Evolutionary conservation across 1,284 basidiomycete genomes (phyloP), one percentile per base, ranked within the genome.

Genomic region (Cystobasidiaceae sp.): DNA sequence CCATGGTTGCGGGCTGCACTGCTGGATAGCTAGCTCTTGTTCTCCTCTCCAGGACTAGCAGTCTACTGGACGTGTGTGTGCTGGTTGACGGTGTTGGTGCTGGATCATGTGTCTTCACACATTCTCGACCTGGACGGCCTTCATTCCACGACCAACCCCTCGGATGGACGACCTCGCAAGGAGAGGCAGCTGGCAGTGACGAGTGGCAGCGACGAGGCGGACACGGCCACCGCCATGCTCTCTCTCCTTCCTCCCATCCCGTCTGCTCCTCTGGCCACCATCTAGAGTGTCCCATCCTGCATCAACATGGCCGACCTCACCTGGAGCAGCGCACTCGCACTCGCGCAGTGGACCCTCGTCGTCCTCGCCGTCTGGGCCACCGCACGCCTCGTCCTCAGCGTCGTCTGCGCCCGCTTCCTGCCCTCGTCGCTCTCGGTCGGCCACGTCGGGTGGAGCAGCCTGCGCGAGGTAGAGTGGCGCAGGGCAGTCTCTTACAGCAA

Each of bases 21-120:
- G n/a, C n/a, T n/a, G n/a, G n/a, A n/a, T n/a, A n/a, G n/a, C n/a
- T n/a, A 39, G n/a, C 13, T 46, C 13, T 13, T 48, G 27, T 43
- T 7, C 45, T 58, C 13, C 61, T 68, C 79, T 84, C 85, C 85
- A 87, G 86, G 86, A 87, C 85, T 81, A 83, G 79, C 85, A 87
- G 86, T 87, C 84, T 73, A 88, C 86, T 85, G 75, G 57, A 21
- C 6, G 45, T 13, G 13, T 48, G 11, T 11, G 37, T n/a, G 11
- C n/a, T 39, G 37, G 37, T 39, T 11, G n/a, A n/a, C 37, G n/a
- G 37, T 48, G 23, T 25, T 48, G 23, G 45, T 13, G 11, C 13
- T 48, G 45, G 11, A 48, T 15, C 11, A 9, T 8, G 9, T 7
- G 43, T 51, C 11, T n/a, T 39, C 11, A 39, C n/a, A 39, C n/a